These are phyloP conservation scores for Entelexis sorbosivorans DNA, from an alignment of 1,139 yeast genomes.

Conservation along the genomic window DNA sequence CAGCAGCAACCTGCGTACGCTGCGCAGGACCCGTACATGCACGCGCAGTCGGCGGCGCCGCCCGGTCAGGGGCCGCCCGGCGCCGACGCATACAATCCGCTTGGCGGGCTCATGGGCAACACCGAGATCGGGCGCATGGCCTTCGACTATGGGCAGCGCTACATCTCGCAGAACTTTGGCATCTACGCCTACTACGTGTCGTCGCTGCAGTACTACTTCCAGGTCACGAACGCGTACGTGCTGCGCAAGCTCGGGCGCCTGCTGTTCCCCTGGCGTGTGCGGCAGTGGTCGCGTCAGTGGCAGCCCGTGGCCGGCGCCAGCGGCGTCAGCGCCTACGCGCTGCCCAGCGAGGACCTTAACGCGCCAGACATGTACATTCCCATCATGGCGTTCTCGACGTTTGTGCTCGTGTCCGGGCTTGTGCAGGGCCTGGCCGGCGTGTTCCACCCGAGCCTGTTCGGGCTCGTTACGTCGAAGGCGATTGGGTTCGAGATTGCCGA, in stretches of 20 bases:
- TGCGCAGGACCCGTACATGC: neutral
- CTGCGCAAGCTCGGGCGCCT: constrained; percentile 60
- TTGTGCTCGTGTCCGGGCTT: constrained; percentile 72
- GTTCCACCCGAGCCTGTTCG: constrained; percentile 87
- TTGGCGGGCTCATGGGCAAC: constrained; percentile 13
- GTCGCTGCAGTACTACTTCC: constrained; percentile 73
- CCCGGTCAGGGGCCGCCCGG: constrained; percentile 9
- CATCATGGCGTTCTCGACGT: constrained; percentile 81
- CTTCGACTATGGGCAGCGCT: constrained; percentile 55
- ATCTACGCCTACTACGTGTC: constrained; percentile 34
- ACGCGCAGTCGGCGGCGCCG: constrained; percentile 1
- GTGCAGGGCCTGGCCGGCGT: constrained; percentile 80
- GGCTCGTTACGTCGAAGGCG: constrained; percentile 82
- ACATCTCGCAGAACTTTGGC: constrained; percentile 60
- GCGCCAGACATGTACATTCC: constrained; percentile 98
- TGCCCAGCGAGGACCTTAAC: constrained; percentile 73
- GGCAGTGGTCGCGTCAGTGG: constrained; percentile 41
- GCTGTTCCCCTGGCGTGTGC: constrained; percentile 76
- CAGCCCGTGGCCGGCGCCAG: constrained; percentile 31
- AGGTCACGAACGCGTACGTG: constrained; percentile 83
- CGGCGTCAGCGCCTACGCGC: constrained; percentile 44
- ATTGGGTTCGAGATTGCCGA: constrained; percentile 74
- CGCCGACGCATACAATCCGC: constrained; percentile 15
- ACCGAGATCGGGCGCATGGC: constrained; percentile 76
- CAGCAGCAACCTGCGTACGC: neutral